These are phyloP conservation scores for Neostapfia colusana DNA, from an alignment of 176 grass and related monocot species.

Conservation along the genomic window DNA sequence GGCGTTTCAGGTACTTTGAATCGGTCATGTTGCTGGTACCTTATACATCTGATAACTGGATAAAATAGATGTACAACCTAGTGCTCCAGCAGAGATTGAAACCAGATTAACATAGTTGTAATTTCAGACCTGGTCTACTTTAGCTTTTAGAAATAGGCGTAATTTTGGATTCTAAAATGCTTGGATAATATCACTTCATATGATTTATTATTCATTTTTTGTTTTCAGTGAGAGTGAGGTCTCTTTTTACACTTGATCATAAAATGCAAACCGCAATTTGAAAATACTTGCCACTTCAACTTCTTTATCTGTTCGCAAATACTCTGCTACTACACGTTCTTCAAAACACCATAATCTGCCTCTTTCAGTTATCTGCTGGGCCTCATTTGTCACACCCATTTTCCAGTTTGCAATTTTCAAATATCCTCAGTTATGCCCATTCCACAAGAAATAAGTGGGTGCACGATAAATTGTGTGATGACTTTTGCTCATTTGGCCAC, in stretches of 20 bases:
- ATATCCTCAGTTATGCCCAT: background rate
- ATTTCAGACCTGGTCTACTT: background rate
- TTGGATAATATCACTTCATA: background rate
- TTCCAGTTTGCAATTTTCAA: background rate
- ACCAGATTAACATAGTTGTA: background rate
- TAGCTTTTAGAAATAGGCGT: conserved; percentile 8
- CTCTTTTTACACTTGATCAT: conserved; percentile 11
- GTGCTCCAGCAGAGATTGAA: background rate
- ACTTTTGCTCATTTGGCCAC: background rate
- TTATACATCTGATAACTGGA: conserved; percentile 7
- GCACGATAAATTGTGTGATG: background rate
- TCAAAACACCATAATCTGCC: background rate
- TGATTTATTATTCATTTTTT: conserved; percentile 22
- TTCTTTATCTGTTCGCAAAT: conserved; percentile 16
- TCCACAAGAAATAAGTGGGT: conserved; percentile 4
- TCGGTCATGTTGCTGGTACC: conserved; percentile 21
- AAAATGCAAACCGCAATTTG: background rate
- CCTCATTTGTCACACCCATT: background rate
- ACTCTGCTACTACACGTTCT: background rate
- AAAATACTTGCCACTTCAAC: background rate
- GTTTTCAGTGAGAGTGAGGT: background rate
- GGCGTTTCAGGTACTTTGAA: conserved; percentile 93
- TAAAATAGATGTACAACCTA: conserved; percentile 13
- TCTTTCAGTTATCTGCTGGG: background rate
- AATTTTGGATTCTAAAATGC: background rate